A percentile compares a stretch with the other conserved stretches of the same genome.
phyloP scores from a whole-genome alignment of 2,329 filamentous ascomycete species.

The Diaporthe eres region DNA sequence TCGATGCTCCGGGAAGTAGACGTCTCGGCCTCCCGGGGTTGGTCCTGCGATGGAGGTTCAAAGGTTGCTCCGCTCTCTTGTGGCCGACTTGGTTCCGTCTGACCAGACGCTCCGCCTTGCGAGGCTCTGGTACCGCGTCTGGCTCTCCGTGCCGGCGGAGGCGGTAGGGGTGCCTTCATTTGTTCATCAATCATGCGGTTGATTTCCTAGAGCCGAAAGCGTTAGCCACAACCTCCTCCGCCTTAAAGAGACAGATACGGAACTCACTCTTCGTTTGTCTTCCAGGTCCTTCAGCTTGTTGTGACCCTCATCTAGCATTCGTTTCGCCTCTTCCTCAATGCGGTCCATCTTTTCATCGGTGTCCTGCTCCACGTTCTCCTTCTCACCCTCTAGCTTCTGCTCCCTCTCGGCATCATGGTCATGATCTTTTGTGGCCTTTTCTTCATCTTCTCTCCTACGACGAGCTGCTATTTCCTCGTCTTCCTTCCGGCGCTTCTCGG shows the following conservation, averaged over 20 bases:
- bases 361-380: constrained; percentile 52
- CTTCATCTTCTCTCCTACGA: constrained; percentile 55
- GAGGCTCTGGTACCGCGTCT: constrained; percentile 40
- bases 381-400: constrained; percentile 49
- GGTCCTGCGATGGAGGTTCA: background rate
- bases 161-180: constrained; percentile 52
- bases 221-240: constrained; percentile 38
- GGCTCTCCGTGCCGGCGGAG: constrained; percentile 46
- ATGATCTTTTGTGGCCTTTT: constrained; percentile 46
- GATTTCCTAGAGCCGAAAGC: constrained; percentile 52
- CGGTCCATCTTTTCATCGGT: constrained; percentile 52
- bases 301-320: constrained; percentile 50
- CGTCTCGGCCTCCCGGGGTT: background rate
- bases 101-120: background rate
- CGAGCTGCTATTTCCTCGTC: constrained; percentile 57
- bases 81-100: background rate
- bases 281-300: constrained; percentile 52
- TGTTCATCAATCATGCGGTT: constrained; percentile 60
- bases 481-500: constrained; percentile 54
- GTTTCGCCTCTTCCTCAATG: constrained; percentile 51
- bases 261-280: constrained; percentile 51
- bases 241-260: background rate
- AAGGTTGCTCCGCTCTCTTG: background rate
- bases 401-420: constrained; percentile 52
- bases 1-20: background rate